Conservation (phyloP, 352 stramenopile genomes). For the Pythium insidiosum region DNA sequence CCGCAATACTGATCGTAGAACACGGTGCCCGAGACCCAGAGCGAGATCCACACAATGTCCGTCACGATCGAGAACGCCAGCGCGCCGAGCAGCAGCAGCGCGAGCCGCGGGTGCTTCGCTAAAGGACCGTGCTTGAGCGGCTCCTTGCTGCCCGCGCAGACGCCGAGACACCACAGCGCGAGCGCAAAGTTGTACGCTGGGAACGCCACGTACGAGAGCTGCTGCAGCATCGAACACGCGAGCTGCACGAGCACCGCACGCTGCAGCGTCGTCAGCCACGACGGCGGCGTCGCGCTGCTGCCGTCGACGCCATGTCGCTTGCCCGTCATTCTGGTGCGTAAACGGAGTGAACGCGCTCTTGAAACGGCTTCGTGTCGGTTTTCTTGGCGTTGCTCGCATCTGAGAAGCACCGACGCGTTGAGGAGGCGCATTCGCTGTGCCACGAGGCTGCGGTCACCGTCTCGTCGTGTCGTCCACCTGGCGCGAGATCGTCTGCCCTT, state of each 20-base stretch:
- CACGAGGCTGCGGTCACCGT: too few relatives aligned
- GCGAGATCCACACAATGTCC: slow-evolving; percentile 65
- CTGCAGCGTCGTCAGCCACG: slow-evolving; percentile 34
- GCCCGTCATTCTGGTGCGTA: neutral
- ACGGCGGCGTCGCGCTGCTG: slow-evolving; percentile 6
- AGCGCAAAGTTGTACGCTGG: slow-evolving; percentile 75
- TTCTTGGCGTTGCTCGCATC: too few relatives aligned
- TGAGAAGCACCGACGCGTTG: too few relatives aligned
- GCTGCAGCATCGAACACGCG: slow-evolving; percentile 52
- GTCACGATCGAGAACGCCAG: slow-evolving; percentile 52
- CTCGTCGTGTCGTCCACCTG: too few relatives aligned
- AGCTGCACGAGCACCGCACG: slow-evolving; percentile 42
- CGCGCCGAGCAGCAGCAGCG: slow-evolving; percentile 39
- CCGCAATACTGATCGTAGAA: slow-evolving; percentile 77
- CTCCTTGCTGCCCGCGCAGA: slow-evolving; percentile 45
- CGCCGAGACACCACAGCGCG: slow-evolving; percentile 58
- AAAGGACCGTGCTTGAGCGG: too few relatives aligned
- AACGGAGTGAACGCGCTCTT: neutral
- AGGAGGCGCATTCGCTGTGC: too few relatives aligned
- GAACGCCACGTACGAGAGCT: slow-evolving; percentile 78
- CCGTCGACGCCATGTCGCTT: neutral
- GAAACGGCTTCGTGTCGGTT: too few relatives aligned
- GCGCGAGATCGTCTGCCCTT: too few relatives aligned
- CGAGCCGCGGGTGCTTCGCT: slow-evolving; percentile 32
- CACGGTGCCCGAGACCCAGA: slow-evolving; percentile 63